Evolutionary conservation across 306 rosid species (phyloP), one percentile per base, ranked within the genome.

Genomic region (Fragaria iinumae): DNA sequence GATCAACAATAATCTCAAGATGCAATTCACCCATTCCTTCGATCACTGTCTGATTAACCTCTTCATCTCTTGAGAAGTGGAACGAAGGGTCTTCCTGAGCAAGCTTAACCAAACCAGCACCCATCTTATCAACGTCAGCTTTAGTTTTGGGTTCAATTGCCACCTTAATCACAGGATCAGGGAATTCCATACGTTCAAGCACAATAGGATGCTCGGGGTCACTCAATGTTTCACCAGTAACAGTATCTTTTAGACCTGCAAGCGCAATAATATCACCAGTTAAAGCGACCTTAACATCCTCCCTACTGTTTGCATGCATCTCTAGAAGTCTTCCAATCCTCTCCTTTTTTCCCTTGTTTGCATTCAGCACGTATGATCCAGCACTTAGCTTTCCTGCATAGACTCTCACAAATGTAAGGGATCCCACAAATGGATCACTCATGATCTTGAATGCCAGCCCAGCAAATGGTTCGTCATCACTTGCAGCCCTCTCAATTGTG

Each of bases 1-100:
- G 83, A 85, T 95, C 99, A 11, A 95, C 97, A 80, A 92, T 95
- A 76, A 95, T 95, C 85, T 95, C 99, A 64, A 95, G 99, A 85
- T 95, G 99, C 84, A 95, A 79, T 81, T 95, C 99, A 70, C 99
- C 99, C 99, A 95, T 95, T 76, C 99, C 99, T 88, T 95, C 99
- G n/a, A 95, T 95, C 69, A 92, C 97, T 0, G 99, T 95, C 84
- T 95, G 97, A 80, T 95, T 95, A 75, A 90, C 81, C 93, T 95
- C 99, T 75, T 95, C 97, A 76, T 95, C 99, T 44, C 99, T 85
- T 20, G 99, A 92, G 86, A 95, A 95, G 78, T 95, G 97, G 84
- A 95, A 92, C 55, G 99, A 95, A 77, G 99, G 99, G 75, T 95
- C 99, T 80, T 95, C 99, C 80, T 95, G 99, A 73, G 99, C 96